Evolutionary conservation across 2,329 filamentous ascomycete genomes (phyloP).

Genomic region (Penicillium hordei): DNA sequence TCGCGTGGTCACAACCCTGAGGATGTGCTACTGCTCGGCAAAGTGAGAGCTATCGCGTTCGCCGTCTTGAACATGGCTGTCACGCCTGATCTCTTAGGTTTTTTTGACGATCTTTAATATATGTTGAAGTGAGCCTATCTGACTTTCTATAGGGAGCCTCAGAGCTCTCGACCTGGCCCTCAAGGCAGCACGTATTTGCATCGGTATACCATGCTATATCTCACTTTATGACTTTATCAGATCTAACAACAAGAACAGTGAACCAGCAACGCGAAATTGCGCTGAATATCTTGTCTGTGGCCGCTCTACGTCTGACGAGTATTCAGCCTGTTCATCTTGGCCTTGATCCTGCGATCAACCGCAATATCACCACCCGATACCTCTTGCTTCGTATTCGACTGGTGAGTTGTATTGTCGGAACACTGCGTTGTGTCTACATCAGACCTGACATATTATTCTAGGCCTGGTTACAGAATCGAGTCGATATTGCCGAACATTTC

Average conservation of each 20-base stretch:
- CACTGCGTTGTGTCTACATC: neutral
- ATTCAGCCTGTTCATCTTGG: slow-evolving; percentile 17
- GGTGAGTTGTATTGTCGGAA: slow-evolving; percentile 48
- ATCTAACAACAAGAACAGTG: slow-evolving; percentile 41
- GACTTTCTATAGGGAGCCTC: slow-evolving; percentile 8
- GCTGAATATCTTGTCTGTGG: slow-evolving; percentile 62
- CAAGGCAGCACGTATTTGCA: slow-evolving; percentile 62
- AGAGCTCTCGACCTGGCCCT: slow-evolving; percentile 67
- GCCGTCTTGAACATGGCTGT: neutral
- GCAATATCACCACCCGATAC: slow-evolving; percentile 55
- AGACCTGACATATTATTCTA: slow-evolving; percentile 36
- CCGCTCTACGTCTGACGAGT: slow-evolving; percentile 56
- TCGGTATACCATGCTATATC: slow-evolving; percentile 49
- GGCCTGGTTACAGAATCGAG: slow-evolving; percentile 71
- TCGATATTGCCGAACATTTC: slow-evolving; percentile 77
- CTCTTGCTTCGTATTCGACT: slow-evolving; percentile 64
- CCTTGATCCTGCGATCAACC: slow-evolving; percentile 9
- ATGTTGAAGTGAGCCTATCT: neutral
- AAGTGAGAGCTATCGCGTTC: slow-evolving; percentile 1
- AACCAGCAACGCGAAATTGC: slow-evolving; percentile 58
- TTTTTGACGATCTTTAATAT: neutral
- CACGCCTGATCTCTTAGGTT: neutral
- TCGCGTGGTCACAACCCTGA: slow-evolving; percentile 4
- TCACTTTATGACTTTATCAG: neutral
- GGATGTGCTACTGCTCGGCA: neutral